A percentile compares a stretch with the other conserved stretches of the same genome.
Conservation (phyloP, 2,329 filamentous ascomycete genomes). For the Aspergillus thermomutatus region DNA sequence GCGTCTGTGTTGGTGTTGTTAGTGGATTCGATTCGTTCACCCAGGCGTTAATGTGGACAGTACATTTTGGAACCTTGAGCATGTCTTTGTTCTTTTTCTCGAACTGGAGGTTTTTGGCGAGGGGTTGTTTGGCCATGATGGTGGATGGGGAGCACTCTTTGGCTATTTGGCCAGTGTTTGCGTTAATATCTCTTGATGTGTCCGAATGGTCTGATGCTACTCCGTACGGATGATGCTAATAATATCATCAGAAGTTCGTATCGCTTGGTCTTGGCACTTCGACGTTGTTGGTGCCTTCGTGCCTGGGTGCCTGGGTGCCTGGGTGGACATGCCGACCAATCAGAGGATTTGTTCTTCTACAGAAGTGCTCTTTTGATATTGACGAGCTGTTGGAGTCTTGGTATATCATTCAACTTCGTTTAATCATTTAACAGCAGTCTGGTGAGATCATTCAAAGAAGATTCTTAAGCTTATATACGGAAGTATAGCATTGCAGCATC, state of each 20-base stretch:
- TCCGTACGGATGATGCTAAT: background rate
- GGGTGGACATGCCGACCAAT: background rate
- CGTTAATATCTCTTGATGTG: background rate
- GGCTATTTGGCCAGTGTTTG: background rate
- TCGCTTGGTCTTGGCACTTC: background rate
- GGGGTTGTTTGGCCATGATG: conserved; percentile 20
- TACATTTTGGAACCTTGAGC: conserved; percentile 36
- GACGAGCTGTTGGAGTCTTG: background rate
- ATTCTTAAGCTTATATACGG: no score
- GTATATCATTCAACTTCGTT: background rate
- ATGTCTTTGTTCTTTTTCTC: conserved; percentile 38
- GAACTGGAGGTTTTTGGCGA: conserved; percentile 32
- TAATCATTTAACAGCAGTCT: background rate
- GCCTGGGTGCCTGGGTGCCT: background rate
- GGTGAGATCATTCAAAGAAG: background rate
- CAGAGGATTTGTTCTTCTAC: no score
- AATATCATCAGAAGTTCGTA: background rate
- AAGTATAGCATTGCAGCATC: background rate
- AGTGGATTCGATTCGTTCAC: background rate
- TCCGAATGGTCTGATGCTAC: background rate
- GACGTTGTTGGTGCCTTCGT: background rate
- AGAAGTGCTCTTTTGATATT: background rate
- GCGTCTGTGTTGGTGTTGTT: conserved; percentile 35
- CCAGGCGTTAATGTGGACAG: background rate
- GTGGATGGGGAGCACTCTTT: background rate